phyloP scores from a whole-genome alignment of 164 flowering plant species.

The Kingdonia uniflora region DNA sequence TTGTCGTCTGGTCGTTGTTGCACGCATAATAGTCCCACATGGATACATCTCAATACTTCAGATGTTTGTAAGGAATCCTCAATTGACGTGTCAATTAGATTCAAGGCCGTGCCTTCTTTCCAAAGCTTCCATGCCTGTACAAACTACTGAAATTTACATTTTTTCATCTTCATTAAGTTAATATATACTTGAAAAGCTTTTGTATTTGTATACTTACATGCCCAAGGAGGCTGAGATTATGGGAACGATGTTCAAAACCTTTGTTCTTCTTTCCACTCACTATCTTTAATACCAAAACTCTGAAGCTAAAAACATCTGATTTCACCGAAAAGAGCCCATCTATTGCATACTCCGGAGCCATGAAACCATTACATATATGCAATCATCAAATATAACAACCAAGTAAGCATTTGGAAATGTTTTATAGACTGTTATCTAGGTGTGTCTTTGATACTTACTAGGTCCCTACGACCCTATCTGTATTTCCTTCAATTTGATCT shows the following conservation, averaged over 20 bases:
- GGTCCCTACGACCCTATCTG: conserved; percentile 28
- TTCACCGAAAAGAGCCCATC: conserved; percentile 27
- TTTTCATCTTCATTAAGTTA: no score
- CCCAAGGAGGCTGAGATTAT: conserved; percentile 10
- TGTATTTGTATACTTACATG: conserved; percentile 10
- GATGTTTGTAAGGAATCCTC: not conserved
- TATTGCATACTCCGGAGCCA: conserved; percentile 32
- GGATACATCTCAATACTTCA: conserved; percentile 12
- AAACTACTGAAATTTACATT: not conserved
- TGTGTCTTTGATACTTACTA: conserved; percentile 24
- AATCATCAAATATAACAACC: not conserved
- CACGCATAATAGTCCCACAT: conserved; percentile 23
- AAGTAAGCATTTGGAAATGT: not conserved
- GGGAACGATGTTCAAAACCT: conserved; percentile 14
- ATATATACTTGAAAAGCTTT: no score
- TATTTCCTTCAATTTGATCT: conserved; percentile 19
- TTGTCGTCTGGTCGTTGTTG: conserved; percentile 20
- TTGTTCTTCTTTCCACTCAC: conserved; percentile 22
- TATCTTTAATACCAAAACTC: conserved; percentile 26
- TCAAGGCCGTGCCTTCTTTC: conserved; percentile 12
- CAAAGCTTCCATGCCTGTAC: conserved; percentile 22
- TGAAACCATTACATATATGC: conserved; percentile 8
- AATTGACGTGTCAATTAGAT: conserved; percentile 8
- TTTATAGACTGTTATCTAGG: no score
- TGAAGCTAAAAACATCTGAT: conserved; percentile 32